phyloP scores from a whole-genome alignment of 1,284 basidiomycete genomes.

The Papiliotrema laurentii region DNA sequence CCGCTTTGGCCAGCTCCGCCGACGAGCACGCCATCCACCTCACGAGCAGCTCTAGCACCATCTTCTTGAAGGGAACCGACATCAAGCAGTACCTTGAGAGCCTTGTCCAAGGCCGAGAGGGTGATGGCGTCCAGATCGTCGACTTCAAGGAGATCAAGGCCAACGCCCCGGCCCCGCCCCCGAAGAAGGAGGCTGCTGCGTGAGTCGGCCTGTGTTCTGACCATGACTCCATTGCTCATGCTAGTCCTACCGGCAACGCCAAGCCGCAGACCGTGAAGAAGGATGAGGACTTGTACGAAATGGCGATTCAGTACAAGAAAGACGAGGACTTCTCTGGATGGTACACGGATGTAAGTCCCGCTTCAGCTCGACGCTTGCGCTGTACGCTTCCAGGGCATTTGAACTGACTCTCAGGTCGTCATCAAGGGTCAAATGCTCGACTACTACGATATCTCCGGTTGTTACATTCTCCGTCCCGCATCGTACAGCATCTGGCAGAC shows the following conservation, averaged over 20 bases:
- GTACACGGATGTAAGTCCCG: constrained; percentile 89
- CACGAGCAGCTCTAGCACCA: constrained; percentile 62
- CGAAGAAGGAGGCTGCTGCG: constrained; percentile 53
- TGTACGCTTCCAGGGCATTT: not conserved
- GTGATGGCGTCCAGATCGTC: constrained; percentile 52
- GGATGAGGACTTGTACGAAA: constrained; percentile 80
- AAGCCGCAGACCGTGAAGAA: constrained; percentile 52
- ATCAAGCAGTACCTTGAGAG: constrained; percentile 67
- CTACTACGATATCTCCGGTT: constrained; percentile 97
- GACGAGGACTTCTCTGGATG: constrained; percentile 88
- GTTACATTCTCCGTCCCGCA: constrained; percentile 97
- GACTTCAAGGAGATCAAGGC: constrained; percentile 66
- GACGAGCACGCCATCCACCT: constrained; percentile 69
- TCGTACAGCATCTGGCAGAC: constrained; percentile 96
- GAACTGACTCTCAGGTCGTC: constrained; percentile 62
- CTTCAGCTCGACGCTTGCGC: not conserved
- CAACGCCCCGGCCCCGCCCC: constrained; percentile 19
- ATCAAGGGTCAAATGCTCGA: constrained; percentile 99
- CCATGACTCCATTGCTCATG: not conserved
- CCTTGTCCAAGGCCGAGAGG: constrained; percentile 48
- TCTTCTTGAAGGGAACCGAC: constrained; percentile 72
- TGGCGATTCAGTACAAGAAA: constrained; percentile 91
- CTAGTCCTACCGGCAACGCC: constrained; percentile 5
- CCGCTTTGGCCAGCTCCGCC: constrained; percentile 60
- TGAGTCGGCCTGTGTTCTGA: not conserved